phyloP scores from a whole-genome alignment of 495 filamentous ascomycete genomes.

The Aspergillus leporis region DNA sequence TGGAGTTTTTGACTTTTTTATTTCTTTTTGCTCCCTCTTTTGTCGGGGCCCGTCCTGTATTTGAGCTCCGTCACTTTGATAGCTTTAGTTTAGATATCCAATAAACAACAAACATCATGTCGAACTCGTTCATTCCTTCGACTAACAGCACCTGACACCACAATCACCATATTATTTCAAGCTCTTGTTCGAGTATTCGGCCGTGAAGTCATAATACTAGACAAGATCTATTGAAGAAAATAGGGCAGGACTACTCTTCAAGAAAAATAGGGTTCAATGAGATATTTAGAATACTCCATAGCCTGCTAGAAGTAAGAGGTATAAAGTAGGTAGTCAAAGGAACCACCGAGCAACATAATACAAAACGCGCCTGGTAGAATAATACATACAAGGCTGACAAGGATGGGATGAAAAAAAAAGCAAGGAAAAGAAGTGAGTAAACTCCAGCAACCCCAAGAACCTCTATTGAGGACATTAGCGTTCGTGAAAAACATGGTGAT shows the following conservation, averaged over 20 bases:
- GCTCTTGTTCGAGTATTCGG: no score
- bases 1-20: constrained; percentile 18
- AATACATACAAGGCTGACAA: neutral
- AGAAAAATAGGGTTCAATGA: no score
- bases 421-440: neutral
- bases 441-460: neutral
- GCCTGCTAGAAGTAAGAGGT: constrained; percentile 16
- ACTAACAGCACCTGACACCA: no score
- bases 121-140: no score
- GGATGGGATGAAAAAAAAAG: neutral
- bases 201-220: neutral
- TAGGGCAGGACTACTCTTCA: no score
- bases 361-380: constrained; percentile 5
- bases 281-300: constrained; percentile 11
- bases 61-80: neutral
- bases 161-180: no score
- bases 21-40: constrained; percentile 9
- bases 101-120: constrained; percentile 6
- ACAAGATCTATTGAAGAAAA: no score
- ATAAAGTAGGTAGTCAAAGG: constrained; percentile 7
- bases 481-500: neutral
- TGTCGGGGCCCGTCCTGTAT: neutral
- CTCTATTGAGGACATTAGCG: neutral
- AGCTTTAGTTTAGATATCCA: constrained; percentile 17
- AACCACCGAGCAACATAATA: neutral